phyloP scores from a whole-genome alignment of 2,329 filamentous ascomycete species.

The Fusarium bulbicola region DNA sequence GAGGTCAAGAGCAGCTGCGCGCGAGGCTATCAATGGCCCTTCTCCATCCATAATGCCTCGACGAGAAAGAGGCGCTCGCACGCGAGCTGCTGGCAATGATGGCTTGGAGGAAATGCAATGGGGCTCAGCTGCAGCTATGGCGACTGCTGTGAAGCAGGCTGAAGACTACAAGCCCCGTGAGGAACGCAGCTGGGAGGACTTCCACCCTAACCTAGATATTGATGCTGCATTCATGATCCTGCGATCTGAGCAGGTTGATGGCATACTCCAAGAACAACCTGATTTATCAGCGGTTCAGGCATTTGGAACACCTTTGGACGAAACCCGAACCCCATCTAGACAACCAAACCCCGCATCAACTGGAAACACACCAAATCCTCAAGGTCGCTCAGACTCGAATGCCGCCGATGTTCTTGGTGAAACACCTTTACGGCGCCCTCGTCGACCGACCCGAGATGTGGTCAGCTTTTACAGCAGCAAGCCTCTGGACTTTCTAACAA shows the following conservation, averaged over 20 bases:
- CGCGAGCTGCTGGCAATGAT: constrained; percentile 61
- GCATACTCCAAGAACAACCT: constrained; percentile 59
- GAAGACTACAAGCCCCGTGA: constrained; percentile 98
- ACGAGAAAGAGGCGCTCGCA: constrained; percentile 66
- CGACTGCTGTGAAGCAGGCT: constrained; percentile 86
- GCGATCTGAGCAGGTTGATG: constrained; percentile 85
- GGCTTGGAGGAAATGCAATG: constrained; percentile 73
- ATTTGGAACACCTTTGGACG: constrained; percentile 48
- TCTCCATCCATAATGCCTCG: constrained; percentile 59
- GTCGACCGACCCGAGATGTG: constrained; percentile 61
- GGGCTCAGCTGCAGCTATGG: constrained; percentile 87
- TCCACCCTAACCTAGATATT: constrained; percentile 94
- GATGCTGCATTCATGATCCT: constrained; percentile 82
- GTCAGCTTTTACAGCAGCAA: constrained; percentile 63
- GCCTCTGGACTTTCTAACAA: constrained; percentile 52
- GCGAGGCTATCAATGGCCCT: constrained; percentile 52
- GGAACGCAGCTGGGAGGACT: constrained; percentile 97
- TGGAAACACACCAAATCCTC: constrained; percentile 55
- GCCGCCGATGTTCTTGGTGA: constrained; percentile 44
- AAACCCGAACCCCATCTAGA: constrained; percentile 57
- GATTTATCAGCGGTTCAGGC: constrained; percentile 48
- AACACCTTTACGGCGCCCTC: constrained; percentile 49
- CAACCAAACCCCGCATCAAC: constrained; percentile 55
- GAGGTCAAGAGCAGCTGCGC: constrained; percentile 60
- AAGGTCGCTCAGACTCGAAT: constrained; percentile 45